A percentile compares a stretch with the other conserved stretches of the same genome.
phyloP scores from a whole-genome alignment of 169 alveolate genomes.

The Theileria orientalis region DNA sequence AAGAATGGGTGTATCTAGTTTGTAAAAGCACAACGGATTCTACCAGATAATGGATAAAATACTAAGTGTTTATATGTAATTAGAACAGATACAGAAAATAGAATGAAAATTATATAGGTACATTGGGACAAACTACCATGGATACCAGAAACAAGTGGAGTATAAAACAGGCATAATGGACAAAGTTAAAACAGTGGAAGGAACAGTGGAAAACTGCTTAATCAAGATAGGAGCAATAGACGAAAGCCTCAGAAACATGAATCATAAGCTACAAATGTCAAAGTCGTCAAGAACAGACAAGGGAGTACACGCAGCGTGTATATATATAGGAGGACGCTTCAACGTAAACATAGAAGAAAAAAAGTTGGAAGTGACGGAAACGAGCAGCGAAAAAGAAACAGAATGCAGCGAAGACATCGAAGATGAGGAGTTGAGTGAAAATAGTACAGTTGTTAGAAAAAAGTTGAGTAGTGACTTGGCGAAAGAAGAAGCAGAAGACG shows the following conservation, averaged over 20 bases:
- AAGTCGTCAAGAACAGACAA: conserved; percentile 86
- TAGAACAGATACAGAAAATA: no score
- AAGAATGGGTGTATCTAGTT: neutral
- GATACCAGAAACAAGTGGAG: conserved; percentile 78
- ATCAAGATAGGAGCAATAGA: conserved; percentile 69
- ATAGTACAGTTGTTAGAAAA: no score
- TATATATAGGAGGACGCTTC: conserved; percentile 69
- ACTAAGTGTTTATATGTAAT: no score
- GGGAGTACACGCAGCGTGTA: conserved; percentile 85
- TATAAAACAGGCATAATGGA: conserved; percentile 44
- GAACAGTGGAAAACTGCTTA: conserved; percentile 68
- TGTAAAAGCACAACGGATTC: neutral
- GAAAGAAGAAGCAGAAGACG: no score
- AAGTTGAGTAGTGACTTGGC: no score
- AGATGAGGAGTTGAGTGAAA: neutral
- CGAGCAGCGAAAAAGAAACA: no score
- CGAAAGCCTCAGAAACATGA: conserved; percentile 23
- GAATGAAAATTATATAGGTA: no score
- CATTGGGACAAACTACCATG: conserved; percentile 77
- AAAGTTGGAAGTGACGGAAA: neutral
- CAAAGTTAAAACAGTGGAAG: conserved; percentile 72
- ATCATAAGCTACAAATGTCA: conserved; percentile 70
- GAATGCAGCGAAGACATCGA: no score
- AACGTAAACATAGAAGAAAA: conserved; percentile 25
- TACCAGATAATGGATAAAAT: no score